Evolutionary conservation across 2,329 filamentous ascomycete species (phyloP).

Genomic region (Zasmidium cellare): DNA sequence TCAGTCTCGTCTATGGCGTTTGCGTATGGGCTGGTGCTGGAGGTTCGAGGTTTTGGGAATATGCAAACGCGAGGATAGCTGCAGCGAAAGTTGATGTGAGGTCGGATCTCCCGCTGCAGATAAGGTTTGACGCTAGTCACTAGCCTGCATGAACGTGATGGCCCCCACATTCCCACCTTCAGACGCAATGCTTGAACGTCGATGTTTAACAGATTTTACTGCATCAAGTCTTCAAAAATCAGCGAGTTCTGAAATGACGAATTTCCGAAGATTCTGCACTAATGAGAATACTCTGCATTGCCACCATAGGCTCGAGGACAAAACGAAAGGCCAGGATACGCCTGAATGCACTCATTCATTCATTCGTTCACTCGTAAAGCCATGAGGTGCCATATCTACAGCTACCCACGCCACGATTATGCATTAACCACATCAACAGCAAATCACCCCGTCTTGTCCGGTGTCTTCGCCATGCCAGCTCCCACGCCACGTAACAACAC

Average conservation of each 20-base stretch:
- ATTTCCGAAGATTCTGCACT: too few species aligned
- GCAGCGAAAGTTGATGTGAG: background rate
- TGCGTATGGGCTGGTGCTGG: background rate
- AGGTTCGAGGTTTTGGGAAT: background rate
- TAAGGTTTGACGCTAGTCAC: background rate
- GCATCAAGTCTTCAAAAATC: too few species aligned
- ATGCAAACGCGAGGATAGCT: background rate
- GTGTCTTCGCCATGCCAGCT: conserved; percentile 47
- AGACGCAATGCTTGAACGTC: too few species aligned
- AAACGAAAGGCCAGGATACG: too few species aligned
- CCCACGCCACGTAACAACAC: conserved; percentile 85
- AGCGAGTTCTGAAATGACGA: too few species aligned
- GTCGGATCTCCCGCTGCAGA: background rate
- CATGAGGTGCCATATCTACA: background rate
- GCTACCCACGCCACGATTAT: background rate
- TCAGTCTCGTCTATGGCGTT: background rate
- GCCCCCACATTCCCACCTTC: too few species aligned
- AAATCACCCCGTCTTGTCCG: conserved; percentile 25
- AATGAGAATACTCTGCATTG: too few species aligned
- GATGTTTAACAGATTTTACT: too few species aligned
- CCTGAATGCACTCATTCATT: background rate
- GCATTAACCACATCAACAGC: background rate
- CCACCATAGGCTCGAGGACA: too few species aligned
- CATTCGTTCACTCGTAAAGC: background rate
- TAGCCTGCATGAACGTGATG: too few species aligned